phyloP scores from a whole-genome alignment of 495 filamentous ascomycete genomes.

The Penicillium manginii region DNA sequence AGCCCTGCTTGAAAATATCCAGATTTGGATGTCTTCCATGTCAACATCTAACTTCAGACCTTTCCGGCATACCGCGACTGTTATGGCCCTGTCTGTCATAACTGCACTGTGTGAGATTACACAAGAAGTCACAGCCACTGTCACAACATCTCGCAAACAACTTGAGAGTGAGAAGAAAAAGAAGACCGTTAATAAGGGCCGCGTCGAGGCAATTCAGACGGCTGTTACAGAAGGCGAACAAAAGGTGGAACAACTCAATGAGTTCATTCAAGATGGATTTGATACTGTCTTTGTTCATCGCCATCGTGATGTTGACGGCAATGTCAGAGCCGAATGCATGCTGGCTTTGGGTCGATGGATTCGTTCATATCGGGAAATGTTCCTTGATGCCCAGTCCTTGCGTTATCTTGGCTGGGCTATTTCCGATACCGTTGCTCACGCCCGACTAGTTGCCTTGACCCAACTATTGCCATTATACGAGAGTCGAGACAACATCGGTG shows the following conservation, averaged over 20 bases:
- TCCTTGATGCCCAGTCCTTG: conserved; percentile 84
- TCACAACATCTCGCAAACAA: conserved; percentile 77
- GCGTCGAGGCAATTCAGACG: conserved; percentile 67
- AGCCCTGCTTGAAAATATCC: conserved; percentile 79
- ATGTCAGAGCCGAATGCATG: conserved; percentile 83
- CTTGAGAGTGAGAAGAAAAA: conserved; percentile 81
- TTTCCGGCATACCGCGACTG: conserved; percentile 90
- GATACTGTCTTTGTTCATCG: conserved; percentile 91
- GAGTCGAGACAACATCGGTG: conserved; percentile 72
- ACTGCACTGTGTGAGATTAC: conserved; percentile 68
- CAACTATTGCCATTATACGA: conserved; percentile 78
- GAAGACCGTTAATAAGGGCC: conserved; percentile 72
- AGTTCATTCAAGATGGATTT: conserved; percentile 76
- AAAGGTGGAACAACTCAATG: conserved; percentile 65
- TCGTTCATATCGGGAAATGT: conserved; percentile 75
- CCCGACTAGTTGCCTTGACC: conserved; percentile 76
- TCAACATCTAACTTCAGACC: conserved; percentile 81
- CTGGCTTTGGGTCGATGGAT: conserved; percentile 88
- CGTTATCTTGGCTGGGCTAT: conserved; percentile 95
- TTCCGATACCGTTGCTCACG: conserved; percentile 71
- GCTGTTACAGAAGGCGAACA: conserved; percentile 67
- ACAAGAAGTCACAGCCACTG: conserved; percentile 63
- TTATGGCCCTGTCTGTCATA: conserved; percentile 75
- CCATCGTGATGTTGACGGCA: conserved; percentile 90
- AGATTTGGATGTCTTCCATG: conserved; percentile 84